phyloP scores from a whole-genome alignment of 768 basidiomycete species.

The Russula lepida region DNA sequence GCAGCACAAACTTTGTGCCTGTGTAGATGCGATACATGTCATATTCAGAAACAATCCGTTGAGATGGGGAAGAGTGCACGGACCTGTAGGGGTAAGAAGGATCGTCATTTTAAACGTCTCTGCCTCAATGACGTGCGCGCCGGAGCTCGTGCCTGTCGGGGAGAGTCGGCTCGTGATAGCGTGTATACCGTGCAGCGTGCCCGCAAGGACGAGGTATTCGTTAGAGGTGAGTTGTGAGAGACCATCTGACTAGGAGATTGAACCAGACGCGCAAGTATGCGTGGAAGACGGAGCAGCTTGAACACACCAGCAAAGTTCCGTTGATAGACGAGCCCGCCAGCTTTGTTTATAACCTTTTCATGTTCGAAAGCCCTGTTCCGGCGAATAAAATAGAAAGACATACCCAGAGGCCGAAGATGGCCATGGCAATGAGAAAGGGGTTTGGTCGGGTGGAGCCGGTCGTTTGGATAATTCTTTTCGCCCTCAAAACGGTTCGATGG shows the following conservation, averaged over 20 bases:
- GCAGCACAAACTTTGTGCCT: constrained; percentile 95
- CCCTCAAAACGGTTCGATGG: constrained; percentile 33
- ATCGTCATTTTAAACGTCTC: constrained; percentile 95
- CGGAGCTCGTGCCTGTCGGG: constrained; percentile 74
- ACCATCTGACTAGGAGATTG: constrained; percentile 51
- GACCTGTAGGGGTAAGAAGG: constrained; percentile 84
- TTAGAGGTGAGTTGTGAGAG: constrained; percentile 85
- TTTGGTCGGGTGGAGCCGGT: neutral
- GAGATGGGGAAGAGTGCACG: constrained; percentile 10
- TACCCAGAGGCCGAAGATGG: constrained; percentile 80
- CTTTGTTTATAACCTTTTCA: constrained; percentile 89
- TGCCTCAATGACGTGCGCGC: constrained; percentile 91
- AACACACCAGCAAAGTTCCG: constrained; percentile 77
- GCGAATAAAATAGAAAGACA: constrained; percentile 19
- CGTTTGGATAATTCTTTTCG: neutral
- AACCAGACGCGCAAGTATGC: neutral
- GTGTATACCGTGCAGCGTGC: constrained; percentile 94
- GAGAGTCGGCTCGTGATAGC: constrained; percentile 94
- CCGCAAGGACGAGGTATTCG: constrained; percentile 91
- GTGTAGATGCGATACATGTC: neutral
- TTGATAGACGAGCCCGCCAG: constrained; percentile 93
- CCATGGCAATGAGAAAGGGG: constrained; percentile 41
- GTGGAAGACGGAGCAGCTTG: neutral
- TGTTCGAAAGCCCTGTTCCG: constrained; percentile 4
- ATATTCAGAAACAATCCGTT: neutral